Base-by-base conservation (phyloP, 2,329 filamentous ascomycete species). In the Fusarium coicis region DNA sequence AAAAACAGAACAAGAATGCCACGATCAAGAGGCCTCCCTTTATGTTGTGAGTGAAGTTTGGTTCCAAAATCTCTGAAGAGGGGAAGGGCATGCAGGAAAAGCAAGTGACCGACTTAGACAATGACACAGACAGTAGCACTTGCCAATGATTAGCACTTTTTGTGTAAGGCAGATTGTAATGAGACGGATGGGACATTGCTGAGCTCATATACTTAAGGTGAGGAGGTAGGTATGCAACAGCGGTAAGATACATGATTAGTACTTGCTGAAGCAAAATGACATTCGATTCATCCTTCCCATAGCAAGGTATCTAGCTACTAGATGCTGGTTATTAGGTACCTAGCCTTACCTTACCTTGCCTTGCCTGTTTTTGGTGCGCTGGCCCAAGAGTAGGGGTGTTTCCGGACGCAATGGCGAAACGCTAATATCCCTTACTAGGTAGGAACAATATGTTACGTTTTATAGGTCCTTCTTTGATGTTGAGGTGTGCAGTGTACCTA, bases 11-110 rank as follows among this genome's bases (percentile, higher is more conserved):
- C 10, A 44, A 49, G 28, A 37, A 44, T 63, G 39, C 18, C 23
- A 21, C 15, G 39, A 26, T 44, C n/a, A 36, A 56, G 66, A 63
- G 54, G 49, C 62, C 57, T 74, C 57, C 67, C 49, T 59, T 37
- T 47, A 19, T 44, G 8, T 43, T 26, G 21, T 40, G 47, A 32
- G 18, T 21, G 34, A 53, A 47, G 42, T 55, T 34, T 36, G 40
- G 19, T 44, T 53, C 28, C 44, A 36, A 34, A 46, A 37, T n/a
- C 30, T 42, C n/a, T 30, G 36, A 19, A n/a, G 26, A n/a, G 34
- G 23, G 37, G 46, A 23, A 42, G 50, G 32, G 62, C 43, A 47
- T 28, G 37, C 43, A 47, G 43, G 40, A 26, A 57, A 63, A 44
- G 30, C 53, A 50, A 52, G 52, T 28, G 37, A 21, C 56, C 15